Base-by-base conservation (phyloP, 345 rosid genomes). In the Linum tenue region DNA sequence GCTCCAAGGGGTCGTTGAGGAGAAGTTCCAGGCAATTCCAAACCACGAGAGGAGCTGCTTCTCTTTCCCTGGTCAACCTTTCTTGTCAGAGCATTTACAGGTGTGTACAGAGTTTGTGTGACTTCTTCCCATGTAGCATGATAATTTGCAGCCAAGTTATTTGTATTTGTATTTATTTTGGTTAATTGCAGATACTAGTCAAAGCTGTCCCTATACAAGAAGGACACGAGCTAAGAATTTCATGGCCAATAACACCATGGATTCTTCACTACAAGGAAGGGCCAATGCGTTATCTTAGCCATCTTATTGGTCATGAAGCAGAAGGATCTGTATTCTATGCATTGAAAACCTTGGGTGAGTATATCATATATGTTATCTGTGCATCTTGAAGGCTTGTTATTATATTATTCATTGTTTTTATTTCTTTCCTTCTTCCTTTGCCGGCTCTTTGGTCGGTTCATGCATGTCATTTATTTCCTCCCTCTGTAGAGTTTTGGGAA, bases 281-380 rank as follows among this genome's bases (percentile, higher is more conserved):
- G 63, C 91, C 96, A 61, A 69, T 88, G 81, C 84, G 67, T 71
- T 92, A 92, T 82, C 91, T 92, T 69, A 75, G 86, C 65, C 97
- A 92, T 76, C 89, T 92, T 67, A 84, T 90, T 70, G 94, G 91
- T 59, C 98, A 92, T 73, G 85, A 90, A 83, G 96, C 91, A 74
- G 91, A 90, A 80, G 98, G 98, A 67, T 87, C 97, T 39, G 67
- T 92, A 68, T 92, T 81, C 78, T 79, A 83, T 55, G 77, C 88
- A 82, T 78, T 90, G 83, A 92, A 92, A 73, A 84, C 75, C 55
- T 76, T 88, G 77, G 98, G 98, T 92, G 71, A 66, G 84, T 75
- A 48, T 44, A 44, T 48, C 14, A 0, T 7, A 3, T 48, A 44
- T 48, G 53, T 3, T 48, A 3, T 48, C 2, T 6, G 53, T 9